Percentiles rank a stretch among this genome's conserved stretches.
Conservation (phyloP, 2,329 filamentous ascomycete genomes). For the Venturia asperata region DNA sequence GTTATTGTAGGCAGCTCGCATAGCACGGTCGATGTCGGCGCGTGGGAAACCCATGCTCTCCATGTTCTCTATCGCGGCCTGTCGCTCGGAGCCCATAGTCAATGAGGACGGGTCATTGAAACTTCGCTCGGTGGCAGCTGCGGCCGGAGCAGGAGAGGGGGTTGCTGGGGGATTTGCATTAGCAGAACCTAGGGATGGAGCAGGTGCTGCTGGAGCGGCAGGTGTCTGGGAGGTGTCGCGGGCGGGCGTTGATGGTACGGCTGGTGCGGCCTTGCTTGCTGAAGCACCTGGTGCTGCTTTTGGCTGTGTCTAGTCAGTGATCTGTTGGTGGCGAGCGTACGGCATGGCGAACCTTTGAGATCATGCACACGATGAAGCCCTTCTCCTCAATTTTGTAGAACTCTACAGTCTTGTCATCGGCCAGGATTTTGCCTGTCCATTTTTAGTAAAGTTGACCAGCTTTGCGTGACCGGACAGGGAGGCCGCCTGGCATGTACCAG, state of each 20-base stretch:
- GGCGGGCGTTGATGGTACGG: constrained; percentile 52
- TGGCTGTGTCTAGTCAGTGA: constrained; percentile 46
- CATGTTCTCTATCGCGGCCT: constrained; percentile 82
- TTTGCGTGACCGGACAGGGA: neutral
- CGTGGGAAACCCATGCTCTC: constrained; percentile 94
- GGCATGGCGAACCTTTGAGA: constrained; percentile 68
- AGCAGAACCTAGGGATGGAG: constrained; percentile 37
- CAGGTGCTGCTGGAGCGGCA: constrained; percentile 50
- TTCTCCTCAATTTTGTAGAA: constrained; percentile 99
- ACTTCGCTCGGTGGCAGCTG: constrained; percentile 33
- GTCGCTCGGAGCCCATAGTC: constrained; percentile 74
- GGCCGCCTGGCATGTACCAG: constrained; percentile 53
- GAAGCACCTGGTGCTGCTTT: constrained; percentile 55
- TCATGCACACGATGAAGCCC: constrained; percentile 98
- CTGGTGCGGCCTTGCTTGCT: constrained; percentile 44
- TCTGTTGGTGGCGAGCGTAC: constrained; percentile 13
- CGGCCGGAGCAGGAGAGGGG: constrained; percentile 42
- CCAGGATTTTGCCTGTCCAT: constrained; percentile 81
- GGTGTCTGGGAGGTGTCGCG: constrained; percentile 41
- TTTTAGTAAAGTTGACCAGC: constrained; percentile 21
- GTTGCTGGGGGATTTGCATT: constrained; percentile 45
- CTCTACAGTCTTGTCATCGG: constrained; percentile 94
- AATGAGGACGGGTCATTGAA: constrained; percentile 74
- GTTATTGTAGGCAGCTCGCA: constrained; percentile 96
- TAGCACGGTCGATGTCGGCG: constrained; percentile 80